Percentiles rank a stretch among this genome's conserved stretches.
phyloP scores from a whole-genome alignment of 208 protist genomes.

The Zelonia costaricensis region DNA sequence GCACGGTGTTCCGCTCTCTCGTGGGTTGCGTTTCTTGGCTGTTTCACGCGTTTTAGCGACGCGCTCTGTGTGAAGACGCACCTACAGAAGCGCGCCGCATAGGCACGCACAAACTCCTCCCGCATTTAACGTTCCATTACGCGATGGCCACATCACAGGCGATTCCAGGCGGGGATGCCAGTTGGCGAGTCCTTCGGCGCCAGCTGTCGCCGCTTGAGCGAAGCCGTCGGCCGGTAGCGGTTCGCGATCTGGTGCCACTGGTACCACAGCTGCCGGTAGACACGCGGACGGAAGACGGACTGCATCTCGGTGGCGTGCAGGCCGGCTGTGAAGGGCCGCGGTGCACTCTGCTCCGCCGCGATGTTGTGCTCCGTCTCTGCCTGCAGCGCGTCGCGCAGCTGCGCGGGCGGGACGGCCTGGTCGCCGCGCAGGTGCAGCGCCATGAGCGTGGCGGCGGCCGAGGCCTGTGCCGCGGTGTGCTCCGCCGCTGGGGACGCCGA shows the following conservation, averaged over 20 bases:
- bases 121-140: too few relatives aligned
- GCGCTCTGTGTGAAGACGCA: too few relatives aligned
- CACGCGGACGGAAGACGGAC: constrained; percentile 82
- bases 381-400: constrained; percentile 47
- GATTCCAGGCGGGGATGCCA: constrained; percentile 87
- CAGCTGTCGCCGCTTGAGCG: constrained; percentile 82
- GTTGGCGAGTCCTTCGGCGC: constrained; percentile 88
- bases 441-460: constrained; percentile 42
- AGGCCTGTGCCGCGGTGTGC: constrained; percentile 16
- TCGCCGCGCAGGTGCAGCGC: constrained; percentile 77
- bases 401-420: constrained; percentile 51
- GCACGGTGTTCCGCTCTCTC: too few relatives aligned
- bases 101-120: too few relatives aligned
- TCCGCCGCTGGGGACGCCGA: neutral
- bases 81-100: too few relatives aligned
- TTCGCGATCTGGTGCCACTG: constrained; percentile 92
- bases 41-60: too few relatives aligned
- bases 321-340: constrained; percentile 76
- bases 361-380: constrained; percentile 59
- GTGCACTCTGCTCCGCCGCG: constrained; percentile 33
- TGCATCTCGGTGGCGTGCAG: constrained; percentile 80
- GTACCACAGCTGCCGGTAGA: constrained; percentile 90
- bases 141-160: constrained; percentile 69
- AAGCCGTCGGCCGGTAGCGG: constrained; percentile 77
- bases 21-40: too few relatives aligned